Percentiles rank a stretch among this genome's conserved stretches.
Conservation (phyloP, 2,329 filamentous ascomycete genomes). For the Kalaharituber pfeilii region DNA sequence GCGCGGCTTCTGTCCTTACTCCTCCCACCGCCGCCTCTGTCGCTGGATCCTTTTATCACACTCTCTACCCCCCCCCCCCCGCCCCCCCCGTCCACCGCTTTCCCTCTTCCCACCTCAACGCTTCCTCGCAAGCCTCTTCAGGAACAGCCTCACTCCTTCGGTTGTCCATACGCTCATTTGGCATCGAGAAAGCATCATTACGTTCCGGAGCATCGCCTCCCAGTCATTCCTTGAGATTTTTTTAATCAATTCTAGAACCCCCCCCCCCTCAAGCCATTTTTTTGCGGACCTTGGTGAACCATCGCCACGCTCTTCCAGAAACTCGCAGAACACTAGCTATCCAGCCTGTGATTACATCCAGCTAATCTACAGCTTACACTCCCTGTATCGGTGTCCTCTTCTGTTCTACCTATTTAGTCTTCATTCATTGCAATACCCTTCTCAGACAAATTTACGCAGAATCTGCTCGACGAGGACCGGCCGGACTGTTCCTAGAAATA, state of each 20-base stretch:
- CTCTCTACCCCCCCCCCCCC: not conserved
- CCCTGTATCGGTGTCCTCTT: not conserved
- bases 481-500: not conserved
- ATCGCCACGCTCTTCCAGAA: not conserved
- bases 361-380: not conserved
- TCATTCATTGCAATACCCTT: not conserved
- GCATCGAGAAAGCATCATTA: not conserved
- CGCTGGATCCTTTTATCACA: slow-evolving; percentile 19
- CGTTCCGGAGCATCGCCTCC: slow-evolving; percentile 1
- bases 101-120: slow-evolving; percentile 8
- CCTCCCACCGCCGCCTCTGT: slow-evolving; percentile 13
- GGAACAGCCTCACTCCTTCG: slow-evolving; percentile 24
- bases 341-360: not conserved
- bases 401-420: not conserved
- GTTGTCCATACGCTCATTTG: slow-evolving; percentile 22
- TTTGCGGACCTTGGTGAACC: not conserved
- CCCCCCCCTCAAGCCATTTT: too few relatives aligned
- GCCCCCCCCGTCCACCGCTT: not conserved
- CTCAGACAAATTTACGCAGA: not conserved
- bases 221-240: not conserved
- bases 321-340: not conserved
- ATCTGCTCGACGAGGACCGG: not conserved
- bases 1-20: slow-evolving; percentile 13
- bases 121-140: slow-evolving; percentile 15
- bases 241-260: too few relatives aligned